Percentiles rank a stretch among this genome's conserved stretches.
Evolutionary conservation across 2,329 filamentous ascomycete species (phyloP).

Genomic region (Pseudopyricularia cyperi): DNA sequence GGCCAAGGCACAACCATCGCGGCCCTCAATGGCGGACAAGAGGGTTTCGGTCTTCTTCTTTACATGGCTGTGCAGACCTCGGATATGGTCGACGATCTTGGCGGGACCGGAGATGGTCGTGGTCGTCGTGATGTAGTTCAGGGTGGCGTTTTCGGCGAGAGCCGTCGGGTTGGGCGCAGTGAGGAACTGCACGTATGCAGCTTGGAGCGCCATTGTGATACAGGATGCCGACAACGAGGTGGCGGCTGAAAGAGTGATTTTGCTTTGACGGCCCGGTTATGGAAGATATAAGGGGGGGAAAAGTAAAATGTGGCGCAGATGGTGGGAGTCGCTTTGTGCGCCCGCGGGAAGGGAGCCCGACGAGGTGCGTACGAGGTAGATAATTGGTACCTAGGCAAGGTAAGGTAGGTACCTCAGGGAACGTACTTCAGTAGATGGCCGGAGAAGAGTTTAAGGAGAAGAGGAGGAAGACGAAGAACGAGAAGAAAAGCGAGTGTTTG

Average conservation of each 20-base stretch:
- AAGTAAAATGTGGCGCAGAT: background rate
- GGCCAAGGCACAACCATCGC: slow-evolving; percentile 45
- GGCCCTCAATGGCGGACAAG: slow-evolving; percentile 59
- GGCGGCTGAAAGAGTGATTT: background rate
- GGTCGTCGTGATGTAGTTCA: slow-evolving; percentile 85
- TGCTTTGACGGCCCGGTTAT: background rate
- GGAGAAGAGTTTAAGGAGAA: too few species aligned
- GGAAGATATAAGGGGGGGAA: background rate
- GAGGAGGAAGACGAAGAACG: too few species aligned
- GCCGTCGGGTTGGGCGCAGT: slow-evolving; percentile 49
- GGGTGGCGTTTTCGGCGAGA: slow-evolving; percentile 51
- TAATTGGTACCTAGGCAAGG: background rate
- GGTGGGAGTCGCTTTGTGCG: background rate
- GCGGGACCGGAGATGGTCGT: slow-evolving; percentile 57
- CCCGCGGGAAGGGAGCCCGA: background rate
- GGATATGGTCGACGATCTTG: slow-evolving; percentile 74
- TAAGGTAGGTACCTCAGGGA: background rate
- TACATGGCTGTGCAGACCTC: slow-evolving; percentile 56
- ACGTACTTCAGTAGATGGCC: too few species aligned
- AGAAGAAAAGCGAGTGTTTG: background rate
- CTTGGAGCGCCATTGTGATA: slow-evolving; percentile 31
- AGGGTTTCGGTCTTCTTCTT: slow-evolving; percentile 74
- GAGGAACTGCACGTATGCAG: slow-evolving; percentile 60
- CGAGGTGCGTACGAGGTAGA: background rate
- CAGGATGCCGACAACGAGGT: background rate